Percentiles rank a stretch among this genome's conserved stretches.
These are phyloP conservation scores for Heliamphora pulchella DNA, from an alignment of 179 eudicot species.

Conservation along the genomic window DNA sequence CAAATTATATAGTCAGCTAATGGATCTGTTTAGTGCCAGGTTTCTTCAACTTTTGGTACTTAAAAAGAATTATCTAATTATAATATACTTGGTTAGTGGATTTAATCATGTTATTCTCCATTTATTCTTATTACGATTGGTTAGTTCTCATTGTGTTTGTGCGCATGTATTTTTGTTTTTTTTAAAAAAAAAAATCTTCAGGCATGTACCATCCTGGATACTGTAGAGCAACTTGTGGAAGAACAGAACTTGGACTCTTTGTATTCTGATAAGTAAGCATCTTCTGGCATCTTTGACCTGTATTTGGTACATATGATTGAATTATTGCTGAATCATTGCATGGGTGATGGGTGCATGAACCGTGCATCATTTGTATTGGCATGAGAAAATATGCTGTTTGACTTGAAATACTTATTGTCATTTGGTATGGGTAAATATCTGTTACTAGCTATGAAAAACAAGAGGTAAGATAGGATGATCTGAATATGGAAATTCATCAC, in stretches of 20 bases:
- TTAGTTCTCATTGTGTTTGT: neutral
- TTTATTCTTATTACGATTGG: neutral
- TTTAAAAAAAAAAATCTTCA: conserved; percentile 16
- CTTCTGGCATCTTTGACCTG: conserved; percentile 12
- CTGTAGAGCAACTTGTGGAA: conserved; percentile 61
- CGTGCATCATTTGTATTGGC: neutral
- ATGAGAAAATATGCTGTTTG: neutral
- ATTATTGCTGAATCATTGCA: no score
- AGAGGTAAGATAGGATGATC: neutral
- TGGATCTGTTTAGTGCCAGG: neutral
- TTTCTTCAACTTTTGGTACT: neutral
- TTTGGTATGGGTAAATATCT: neutral
- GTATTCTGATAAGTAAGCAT: conserved; percentile 47
- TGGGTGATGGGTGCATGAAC: neutral
- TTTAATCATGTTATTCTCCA: neutral
- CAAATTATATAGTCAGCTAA: neutral
- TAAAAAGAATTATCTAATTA: neutral
- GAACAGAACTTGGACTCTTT: conserved; percentile 66
- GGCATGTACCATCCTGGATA: conserved; percentile 54
- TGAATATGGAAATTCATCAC: neutral
- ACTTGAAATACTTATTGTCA: conserved; percentile 9
- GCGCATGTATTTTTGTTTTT: neutral
- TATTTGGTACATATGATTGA: neutral
- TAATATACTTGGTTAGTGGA: neutral
- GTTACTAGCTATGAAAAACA: neutral